Conservation (phyloP, 768 basidiomycete genomes). For the Hypsizygus marmoreus region DNA sequence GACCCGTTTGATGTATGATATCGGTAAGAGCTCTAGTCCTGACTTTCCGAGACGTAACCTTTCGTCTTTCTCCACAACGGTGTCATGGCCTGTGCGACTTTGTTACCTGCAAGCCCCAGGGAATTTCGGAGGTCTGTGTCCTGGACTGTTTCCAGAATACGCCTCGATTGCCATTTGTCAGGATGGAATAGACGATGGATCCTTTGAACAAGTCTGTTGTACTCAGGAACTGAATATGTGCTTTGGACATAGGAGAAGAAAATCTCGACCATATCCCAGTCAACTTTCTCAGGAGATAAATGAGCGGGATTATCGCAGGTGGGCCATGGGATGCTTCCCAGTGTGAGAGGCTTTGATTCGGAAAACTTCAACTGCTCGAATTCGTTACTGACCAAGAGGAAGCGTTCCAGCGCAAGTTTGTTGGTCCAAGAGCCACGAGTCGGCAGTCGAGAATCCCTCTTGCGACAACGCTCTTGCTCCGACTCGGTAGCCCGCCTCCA, state of each 20-base stretch:
- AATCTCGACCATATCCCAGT: conserved; percentile 12
- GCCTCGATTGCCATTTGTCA: conserved; percentile 14
- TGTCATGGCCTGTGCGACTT: conserved; percentile 13
- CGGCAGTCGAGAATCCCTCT: conserved; percentile 7
- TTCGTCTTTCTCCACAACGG: conserved; percentile 9
- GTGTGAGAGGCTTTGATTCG: conserved; percentile 20
- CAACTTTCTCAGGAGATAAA: background rate
- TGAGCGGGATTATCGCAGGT: conserved; percentile 1
- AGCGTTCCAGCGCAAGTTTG: conserved; percentile 1
- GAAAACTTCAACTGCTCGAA: conserved; percentile 22
- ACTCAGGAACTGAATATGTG: no score
- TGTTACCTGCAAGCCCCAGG: conserved; percentile 4
- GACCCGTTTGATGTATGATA: no score
- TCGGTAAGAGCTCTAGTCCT: no score
- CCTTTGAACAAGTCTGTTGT: conserved; percentile 6
- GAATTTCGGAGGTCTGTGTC: conserved; percentile 2
- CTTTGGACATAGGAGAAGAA: conserved; percentile 3
- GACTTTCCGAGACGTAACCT: no score
- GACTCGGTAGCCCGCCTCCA: conserved; percentile 11
- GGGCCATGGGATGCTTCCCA: conserved; percentile 21
- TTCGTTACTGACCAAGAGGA: conserved; percentile 6
- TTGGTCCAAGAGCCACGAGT: conserved; percentile 2
- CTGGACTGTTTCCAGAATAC: conserved; percentile 8
- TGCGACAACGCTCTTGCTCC: conserved; percentile 11
- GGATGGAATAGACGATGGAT: conserved; percentile 12